Conservation (phyloP, 2,329 filamentous ascomycete genomes). For the Calonectria multiphialidica region DNA sequence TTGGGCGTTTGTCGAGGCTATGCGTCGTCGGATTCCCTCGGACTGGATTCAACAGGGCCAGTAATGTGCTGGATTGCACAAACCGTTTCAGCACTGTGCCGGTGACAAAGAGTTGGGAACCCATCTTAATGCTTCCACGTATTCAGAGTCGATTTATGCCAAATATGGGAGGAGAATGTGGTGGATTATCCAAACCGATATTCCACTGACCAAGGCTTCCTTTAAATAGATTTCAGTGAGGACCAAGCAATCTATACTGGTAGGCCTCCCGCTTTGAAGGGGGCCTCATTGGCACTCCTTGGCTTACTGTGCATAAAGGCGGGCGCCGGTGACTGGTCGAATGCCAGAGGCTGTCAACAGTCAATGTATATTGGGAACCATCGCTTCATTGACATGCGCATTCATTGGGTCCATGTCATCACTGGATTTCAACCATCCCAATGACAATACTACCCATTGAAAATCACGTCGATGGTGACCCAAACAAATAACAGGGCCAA, state of each 20-base stretch:
- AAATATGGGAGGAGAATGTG: neutral
- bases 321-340: neutral
- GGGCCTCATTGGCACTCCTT: neutral
- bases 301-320: neutral
- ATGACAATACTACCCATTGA: neutral
- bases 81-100: neutral
- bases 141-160: neutral
- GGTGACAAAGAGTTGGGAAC: neutral
- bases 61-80: neutral
- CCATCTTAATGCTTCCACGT: neutral
- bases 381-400: neutral
- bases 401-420: neutral
- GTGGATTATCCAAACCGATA: too few species aligned
- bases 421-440: neutral
- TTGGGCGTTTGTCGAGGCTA: neutral
- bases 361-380: neutral
- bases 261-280: neutral
- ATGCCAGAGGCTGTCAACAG: neutral
- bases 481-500: too few species aligned
- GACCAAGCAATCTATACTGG: neutral
- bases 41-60: neutral
- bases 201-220: too few species aligned
- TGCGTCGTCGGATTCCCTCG: neutral
- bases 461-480: neutral
- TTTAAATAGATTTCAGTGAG: neutral